Conservation (phyloP, 495 filamentous ascomycete species). For the Aspergillus incahuasiensis region DNA sequence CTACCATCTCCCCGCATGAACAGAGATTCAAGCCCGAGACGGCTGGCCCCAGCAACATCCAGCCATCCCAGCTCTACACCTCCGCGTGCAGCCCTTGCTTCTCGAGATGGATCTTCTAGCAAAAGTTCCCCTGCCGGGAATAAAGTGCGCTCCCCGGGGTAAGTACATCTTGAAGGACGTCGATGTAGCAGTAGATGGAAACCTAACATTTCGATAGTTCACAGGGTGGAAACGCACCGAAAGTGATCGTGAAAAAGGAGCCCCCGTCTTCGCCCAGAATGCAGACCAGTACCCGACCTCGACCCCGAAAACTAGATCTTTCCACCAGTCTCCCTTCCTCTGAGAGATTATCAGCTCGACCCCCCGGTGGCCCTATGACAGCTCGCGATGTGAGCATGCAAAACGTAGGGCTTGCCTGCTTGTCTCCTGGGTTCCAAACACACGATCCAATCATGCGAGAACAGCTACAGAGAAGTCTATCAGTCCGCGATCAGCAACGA, state of each 20-base stretch:
- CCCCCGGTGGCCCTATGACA: slow-evolving; percentile 73
- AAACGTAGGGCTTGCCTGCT: slow-evolving; percentile 87
- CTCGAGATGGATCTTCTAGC: slow-evolving; percentile 37
- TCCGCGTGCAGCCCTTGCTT: slow-evolving; percentile 29
- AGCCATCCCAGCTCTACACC: slow-evolving; percentile 33
- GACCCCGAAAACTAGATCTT: slow-evolving; percentile 85
- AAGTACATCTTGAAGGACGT: slow-evolving; percentile 26
- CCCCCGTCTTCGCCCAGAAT: slow-evolving; percentile 78
- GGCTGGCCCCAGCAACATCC: slow-evolving; percentile 35
- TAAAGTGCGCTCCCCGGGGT: slow-evolving; percentile 52
- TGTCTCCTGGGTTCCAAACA: slow-evolving; percentile 93
- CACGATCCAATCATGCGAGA: slow-evolving; percentile 96
- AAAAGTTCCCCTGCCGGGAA: slow-evolving; percentile 46
- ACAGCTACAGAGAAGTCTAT: slow-evolving; percentile 89
- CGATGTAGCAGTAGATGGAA: neutral
- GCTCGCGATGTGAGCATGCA: slow-evolving; percentile 79
- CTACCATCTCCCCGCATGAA: slow-evolving; percentile 46
- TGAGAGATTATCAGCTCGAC: slow-evolving; percentile 52
- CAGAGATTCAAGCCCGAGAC: slow-evolving; percentile 45
- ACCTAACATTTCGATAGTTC: slow-evolving; percentile 19
- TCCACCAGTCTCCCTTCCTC: slow-evolving; percentile 65
- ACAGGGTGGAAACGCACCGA: slow-evolving; percentile 53
- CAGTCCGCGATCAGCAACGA: slow-evolving; percentile 88
- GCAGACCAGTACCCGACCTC: slow-evolving; percentile 63
- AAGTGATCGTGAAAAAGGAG: slow-evolving; percentile 96